phyloP scores from a whole-genome alignment of 2,329 filamentous ascomycete genomes.

The Mycosphaerelloides madeirae region DNA sequence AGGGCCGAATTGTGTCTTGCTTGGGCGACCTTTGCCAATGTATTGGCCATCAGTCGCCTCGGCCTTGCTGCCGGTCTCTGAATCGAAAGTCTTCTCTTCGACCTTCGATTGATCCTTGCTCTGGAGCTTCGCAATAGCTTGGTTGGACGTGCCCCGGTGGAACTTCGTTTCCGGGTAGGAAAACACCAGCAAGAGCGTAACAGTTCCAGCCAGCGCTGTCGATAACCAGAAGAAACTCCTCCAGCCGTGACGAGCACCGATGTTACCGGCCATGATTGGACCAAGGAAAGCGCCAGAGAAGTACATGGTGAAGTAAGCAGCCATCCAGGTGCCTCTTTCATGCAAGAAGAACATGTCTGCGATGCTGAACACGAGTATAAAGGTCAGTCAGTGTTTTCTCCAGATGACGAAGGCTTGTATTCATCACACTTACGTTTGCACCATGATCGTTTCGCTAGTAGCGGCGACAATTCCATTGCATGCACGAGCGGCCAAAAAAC shows the following conservation, averaged over 20 bases:
- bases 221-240: constrained; percentile 46
- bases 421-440: too few relatives aligned
- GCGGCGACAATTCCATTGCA: constrained; percentile 42
- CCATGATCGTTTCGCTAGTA: constrained; percentile 41
- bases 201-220: constrained; percentile 37
- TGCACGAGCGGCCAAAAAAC: constrained; percentile 41
- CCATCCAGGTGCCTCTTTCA: constrained; percentile 31
- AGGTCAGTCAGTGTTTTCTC: too few relatives aligned
- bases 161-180: constrained; percentile 43
- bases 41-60: constrained; percentile 13
- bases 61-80: constrained; percentile 26
- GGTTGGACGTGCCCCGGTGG: constrained; percentile 25
- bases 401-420: too few relatives aligned
- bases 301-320: constrained; percentile 32
- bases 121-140: not conserved
- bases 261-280: constrained; percentile 41
- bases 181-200: constrained; percentile 37
- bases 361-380: too few relatives aligned
- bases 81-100: constrained; percentile 28
- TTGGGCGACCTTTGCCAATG: constrained; percentile 36
- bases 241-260: constrained; percentile 41
- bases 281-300: constrained; percentile 42
- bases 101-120: constrained; percentile 17
- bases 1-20: constrained; percentile 36
- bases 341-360: constrained; percentile 41